Evolutionary conservation across 805 yeast genomes (phyloP), one percentile per base, ranked within the genome.

Genomic region (Helenozyma baotianmanensis): DNA sequence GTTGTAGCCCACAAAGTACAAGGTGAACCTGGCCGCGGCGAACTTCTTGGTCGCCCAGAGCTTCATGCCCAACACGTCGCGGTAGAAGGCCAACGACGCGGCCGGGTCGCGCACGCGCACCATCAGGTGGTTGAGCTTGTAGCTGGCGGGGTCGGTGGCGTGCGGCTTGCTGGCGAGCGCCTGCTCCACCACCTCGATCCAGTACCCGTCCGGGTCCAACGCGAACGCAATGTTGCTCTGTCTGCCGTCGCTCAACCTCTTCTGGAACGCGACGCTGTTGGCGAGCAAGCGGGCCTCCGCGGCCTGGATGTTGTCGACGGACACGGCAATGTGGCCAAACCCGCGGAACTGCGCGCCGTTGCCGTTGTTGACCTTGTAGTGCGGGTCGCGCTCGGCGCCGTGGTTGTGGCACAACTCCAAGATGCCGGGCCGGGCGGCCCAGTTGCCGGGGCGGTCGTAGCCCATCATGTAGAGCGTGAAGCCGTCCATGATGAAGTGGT

Each of bases 171-270:
- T 70, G 39, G 59, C 56, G 23, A 64, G 44, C 13, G 62, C 68
- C 47, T 74, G 80, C 51, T 78, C 78, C 46, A 90, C 75, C 51
- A 90, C 64, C 68, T 90, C 98, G 50, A 90, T 75, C 98, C 98
- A 90, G 65, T 92, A 92, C 49, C 92, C 92, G 61, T 90, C 90
- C 6, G 97, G 97, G 53, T 92, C 98, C 47, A 89, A 73, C 6
- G 82, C 95, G 60, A 90, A 92, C 0, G 97, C 97, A 64, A 92
- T 89, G 58, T 87, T 73, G 60, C 79, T 80, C 63, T 86, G 96
- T 61, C 96, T 79, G 23, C 98, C 98, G 54, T 90, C 97, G 23
- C 76, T 60, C 45, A 89, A 67, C 53, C 70, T 84, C 70, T 90
- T 92, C 62, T 89, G 76, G 69, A 90, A 90, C 31, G 61, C 55